Conservation (phyloP, 2,329 filamentous ascomycete species). For the Colletotrichum lindemuthianum region DNA sequence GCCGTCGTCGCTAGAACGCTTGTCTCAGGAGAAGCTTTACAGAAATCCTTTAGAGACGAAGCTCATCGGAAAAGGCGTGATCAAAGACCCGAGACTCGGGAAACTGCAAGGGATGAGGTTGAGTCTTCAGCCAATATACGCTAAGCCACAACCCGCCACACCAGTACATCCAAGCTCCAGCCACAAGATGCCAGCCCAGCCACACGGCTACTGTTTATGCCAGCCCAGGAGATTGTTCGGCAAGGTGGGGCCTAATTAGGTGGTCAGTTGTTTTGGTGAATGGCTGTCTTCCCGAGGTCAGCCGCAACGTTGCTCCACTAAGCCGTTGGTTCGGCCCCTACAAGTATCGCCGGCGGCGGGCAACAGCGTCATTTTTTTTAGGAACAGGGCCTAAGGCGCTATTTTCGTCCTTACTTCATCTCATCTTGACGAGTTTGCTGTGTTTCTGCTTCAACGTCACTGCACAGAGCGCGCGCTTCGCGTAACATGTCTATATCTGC, state of each 20-base stretch:
- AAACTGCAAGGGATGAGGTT: constrained; percentile 5
- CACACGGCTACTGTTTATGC: too few species aligned
- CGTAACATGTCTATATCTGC: constrained; percentile 25
- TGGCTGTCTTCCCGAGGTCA: constrained; percentile 16
- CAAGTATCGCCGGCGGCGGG: constrained; percentile 29
- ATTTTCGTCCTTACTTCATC: constrained; percentile 7
- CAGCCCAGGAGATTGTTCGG: constrained; percentile 15
- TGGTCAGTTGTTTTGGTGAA: background rate
- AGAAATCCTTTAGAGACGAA: too few species aligned
- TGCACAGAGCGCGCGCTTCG: constrained; percentile 27
- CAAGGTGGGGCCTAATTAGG: background rate
- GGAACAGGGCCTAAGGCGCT: constrained; percentile 3
- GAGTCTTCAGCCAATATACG: background rate
- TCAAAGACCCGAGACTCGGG: too few species aligned
- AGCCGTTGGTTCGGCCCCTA: constrained; percentile 28
- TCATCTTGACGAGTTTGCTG: background rate
- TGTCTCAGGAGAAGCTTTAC: too few species aligned
- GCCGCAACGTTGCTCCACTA: constrained; percentile 14
- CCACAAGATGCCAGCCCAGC: background rate
- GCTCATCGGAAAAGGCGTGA: too few species aligned
- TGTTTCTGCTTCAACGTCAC: background rate
- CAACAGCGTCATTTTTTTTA: constrained; percentile 34
- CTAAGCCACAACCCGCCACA: constrained; percentile 10
- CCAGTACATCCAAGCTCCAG: background rate
- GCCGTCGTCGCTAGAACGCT: too few species aligned